These are phyloP conservation scores for Suzukiozyma palmioleophila DNA, from an alignment of 1,139 yeast species.

Conservation along the genomic window DNA sequence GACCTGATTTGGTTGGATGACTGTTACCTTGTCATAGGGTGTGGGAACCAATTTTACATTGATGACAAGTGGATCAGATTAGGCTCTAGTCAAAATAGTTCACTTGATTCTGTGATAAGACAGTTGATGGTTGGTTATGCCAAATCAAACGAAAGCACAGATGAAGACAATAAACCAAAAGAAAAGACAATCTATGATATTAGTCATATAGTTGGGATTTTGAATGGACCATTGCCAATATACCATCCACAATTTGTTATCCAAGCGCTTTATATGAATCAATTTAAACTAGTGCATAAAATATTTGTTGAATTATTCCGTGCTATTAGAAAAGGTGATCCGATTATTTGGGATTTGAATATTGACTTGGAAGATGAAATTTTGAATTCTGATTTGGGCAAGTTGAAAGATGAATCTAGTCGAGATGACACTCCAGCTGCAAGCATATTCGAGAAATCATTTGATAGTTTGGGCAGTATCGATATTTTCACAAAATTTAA, in stretches of 20 bases:
- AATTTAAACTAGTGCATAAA: conserved; percentile 51
- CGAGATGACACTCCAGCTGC: conserved; percentile 5
- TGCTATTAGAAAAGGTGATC: conserved; percentile 38
- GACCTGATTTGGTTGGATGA: conserved; percentile 83
- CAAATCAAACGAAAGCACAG: conserved; percentile 18
- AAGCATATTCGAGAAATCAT: conserved; percentile 11
- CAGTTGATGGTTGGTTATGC: conserved; percentile 49
- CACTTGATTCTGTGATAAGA: conserved; percentile 32
- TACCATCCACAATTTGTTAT: conserved; percentile 90
- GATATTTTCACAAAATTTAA: conserved; percentile 42
- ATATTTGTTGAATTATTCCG: conserved; percentile 53
- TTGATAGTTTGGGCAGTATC: conserved; percentile 15
- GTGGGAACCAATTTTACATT: conserved; percentile 85
- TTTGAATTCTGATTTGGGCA: conserved; percentile 5
- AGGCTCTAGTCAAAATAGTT: conserved; percentile 21
- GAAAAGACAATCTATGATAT: conserved; percentile 28
- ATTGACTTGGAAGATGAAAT: conserved; percentile 22
- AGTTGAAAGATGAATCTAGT: not conserved
- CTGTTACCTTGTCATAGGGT: conserved; percentile 76
- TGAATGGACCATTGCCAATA: conserved; percentile 86
- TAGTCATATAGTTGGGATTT: conserved; percentile 59
- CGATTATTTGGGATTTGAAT: conserved; percentile 33
- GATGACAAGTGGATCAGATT: conserved; percentile 59
- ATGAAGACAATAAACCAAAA: conserved; percentile 9
- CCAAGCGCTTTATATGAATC: conserved; percentile 67